Evolutionary conservation across 2,329 filamentous ascomycete genomes (phyloP).

Genomic region (Fusarium floridanum): DNA sequence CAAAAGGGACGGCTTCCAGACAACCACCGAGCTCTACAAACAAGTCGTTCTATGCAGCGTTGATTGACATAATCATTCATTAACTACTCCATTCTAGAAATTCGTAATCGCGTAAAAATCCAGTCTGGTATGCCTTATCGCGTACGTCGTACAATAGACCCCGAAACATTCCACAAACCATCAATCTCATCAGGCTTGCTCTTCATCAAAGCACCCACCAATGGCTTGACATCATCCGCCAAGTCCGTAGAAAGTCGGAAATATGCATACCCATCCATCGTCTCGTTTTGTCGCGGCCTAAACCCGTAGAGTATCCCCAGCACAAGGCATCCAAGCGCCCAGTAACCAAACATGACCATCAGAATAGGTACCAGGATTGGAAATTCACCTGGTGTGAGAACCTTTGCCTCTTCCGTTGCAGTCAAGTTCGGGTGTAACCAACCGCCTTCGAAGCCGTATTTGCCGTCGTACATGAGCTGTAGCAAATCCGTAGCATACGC

Average conservation of each 20-base stretch:
- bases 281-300: neutral
- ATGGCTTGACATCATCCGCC: neutral
- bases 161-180: neutral
- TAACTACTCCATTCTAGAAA: too few relatives aligned
- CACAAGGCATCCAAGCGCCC: neutral
- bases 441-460: neutral
- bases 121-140: too few relatives aligned
- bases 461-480: constrained; percentile 2
- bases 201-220: neutral
- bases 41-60: too few relatives aligned
- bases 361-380: neutral
- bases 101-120: too few relatives aligned
- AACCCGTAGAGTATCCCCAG: neutral
- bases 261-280: neutral
- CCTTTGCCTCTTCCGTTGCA: neutral
- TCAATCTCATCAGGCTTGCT: constrained; percentile 4
- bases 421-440: neutral
- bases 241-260: neutral
- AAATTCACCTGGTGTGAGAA: neutral
- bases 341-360: neutral
- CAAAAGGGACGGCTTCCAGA: too few relatives aligned
- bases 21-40: too few relatives aligned
- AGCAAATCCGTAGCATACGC: neutral
- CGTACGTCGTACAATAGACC: neutral
- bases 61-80: too few relatives aligned